Percentiles rank a stretch among this genome's conserved stretches.
Evolutionary conservation across 2,329 filamentous ascomycete genomes (phyloP).

Genomic region (Colletotrichum sp.): DNA sequence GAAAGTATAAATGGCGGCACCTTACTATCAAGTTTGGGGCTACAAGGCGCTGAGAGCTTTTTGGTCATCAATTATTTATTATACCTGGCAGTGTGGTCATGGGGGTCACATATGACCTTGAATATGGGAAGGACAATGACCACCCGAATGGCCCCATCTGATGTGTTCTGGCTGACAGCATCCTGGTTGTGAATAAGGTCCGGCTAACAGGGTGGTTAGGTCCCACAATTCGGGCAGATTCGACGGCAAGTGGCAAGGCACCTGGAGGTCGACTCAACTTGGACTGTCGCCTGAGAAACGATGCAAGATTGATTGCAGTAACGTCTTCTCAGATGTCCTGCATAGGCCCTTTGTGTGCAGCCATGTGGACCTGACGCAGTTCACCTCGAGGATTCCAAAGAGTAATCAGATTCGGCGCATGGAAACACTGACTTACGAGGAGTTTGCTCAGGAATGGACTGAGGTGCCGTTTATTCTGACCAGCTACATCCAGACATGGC

Average conservation of each 20-base stretch:
- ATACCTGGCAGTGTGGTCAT: background rate
- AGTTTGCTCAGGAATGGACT: conserved; percentile 80
- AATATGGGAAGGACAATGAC: background rate
- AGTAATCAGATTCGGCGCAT: conserved; percentile 77
- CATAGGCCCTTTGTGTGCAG: conserved; percentile 92
- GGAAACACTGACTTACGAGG: conserved; percentile 69
- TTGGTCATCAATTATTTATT: background rate
- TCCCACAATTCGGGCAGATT: conserved; percentile 24
- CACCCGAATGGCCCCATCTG: background rate
- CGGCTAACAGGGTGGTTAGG: conserved; percentile 14
- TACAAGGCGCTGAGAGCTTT: background rate
- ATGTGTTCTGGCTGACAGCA: background rate
- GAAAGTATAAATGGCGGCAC: background rate
- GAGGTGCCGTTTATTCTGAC: conserved; percentile 87
- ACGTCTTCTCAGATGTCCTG: conserved; percentile 87
- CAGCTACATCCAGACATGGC: conserved; percentile 81
- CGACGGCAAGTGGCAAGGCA: conserved; percentile 71
- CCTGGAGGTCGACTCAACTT: conserved; percentile 84
- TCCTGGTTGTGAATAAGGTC: background rate
- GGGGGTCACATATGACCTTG: background rate
- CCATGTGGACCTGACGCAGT: conserved; percentile 72
- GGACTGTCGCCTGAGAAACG: conserved; percentile 55
- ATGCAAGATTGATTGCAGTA: conserved; percentile 71
- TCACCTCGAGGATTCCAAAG: conserved; percentile 72
- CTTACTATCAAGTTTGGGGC: background rate